Evolutionary conservation across 352 stramenopile genomes (phyloP), one percentile per base, ranked within the genome.

Genomic region (Globisporangium recalcitrans): DNA sequence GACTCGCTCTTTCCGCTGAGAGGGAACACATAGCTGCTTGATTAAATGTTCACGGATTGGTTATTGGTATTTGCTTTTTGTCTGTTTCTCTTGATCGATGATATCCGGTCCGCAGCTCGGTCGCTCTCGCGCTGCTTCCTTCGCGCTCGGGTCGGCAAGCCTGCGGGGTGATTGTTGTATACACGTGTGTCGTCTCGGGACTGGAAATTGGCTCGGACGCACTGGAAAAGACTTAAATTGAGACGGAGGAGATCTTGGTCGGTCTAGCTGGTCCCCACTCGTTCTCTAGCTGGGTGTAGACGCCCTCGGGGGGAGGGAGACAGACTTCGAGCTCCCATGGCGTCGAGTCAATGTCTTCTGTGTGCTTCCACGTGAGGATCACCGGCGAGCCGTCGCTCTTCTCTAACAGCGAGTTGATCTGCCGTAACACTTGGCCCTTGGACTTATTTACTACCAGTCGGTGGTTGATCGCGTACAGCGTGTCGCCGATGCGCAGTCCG

Each of bases 381-480:
- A 94, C 71, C 8, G 76, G 75, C 44, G 74, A 68, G 36, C 80
- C 76, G 53, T 89, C 81, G 62, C 74, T 84, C 64, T 92, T 95
- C 60, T 88, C 82, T 40, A 89, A 65, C 58, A 90, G 69, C 60
- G 81, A 75, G 65, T 85, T 80, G 55, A 95, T 88, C 65, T 93
- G 80, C 67, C 83, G 76, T 52, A 95, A 70, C 57, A 95, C 82
- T 60, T 95, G 85, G 14, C 83, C 80, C 67, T 84, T 88, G 51
- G 82, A 89, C 69, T 93, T 93, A 73, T 95, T 95, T 62, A 91
- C 82, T 14, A 95, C 82, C n/a, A 91, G 78, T 62, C 80, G 75
- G 59, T 92, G 81, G 72, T 95, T 95, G 60, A 95, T 87, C 38
- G 85, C 82, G 67, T 95, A 93, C 40, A 95, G 74, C 48, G 80